A percentile compares a stretch with the other conserved stretches of the same genome.
Evolutionary conservation across 257 asterid species (phyloP).

Genomic region (Linaria vulgaris): DNA sequence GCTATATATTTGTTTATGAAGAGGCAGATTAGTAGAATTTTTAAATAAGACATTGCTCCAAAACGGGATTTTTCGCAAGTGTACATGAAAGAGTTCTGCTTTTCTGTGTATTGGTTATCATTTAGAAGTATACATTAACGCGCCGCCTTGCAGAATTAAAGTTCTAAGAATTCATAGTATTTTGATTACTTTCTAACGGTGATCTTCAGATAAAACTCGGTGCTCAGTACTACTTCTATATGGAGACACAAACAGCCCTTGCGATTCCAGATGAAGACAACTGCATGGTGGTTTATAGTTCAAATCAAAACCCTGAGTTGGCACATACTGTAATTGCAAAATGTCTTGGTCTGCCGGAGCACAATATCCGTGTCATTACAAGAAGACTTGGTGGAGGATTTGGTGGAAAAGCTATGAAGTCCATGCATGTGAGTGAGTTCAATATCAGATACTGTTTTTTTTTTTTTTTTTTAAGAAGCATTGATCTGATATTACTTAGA

Average conservation of each 20-base stretch:
- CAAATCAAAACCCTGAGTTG: conserved; percentile 56
- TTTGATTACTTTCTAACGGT: conserved; percentile 10
- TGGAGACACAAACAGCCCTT: conserved; percentile 72
- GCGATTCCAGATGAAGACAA: conserved; percentile 86
- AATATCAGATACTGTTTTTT: not conserved
- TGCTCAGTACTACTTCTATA: conserved; percentile 63
- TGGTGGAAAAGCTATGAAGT: conserved; percentile 59
- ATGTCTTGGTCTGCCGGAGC: conserved; percentile 70
- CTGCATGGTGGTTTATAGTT: conserved; percentile 70
- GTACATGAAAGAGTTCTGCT: too few relatives aligned
- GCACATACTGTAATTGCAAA: conserved; percentile 53
- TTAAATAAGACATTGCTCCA: too few relatives aligned
- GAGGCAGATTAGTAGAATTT: too few relatives aligned
- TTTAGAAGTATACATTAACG: too few relatives aligned
- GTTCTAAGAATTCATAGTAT: too few relatives aligned
- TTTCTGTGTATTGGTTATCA: too few relatives aligned
- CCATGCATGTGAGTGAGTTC: conserved; percentile 52
- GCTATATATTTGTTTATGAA: too few relatives aligned
- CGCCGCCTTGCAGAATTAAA: too few relatives aligned
- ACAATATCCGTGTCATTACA: conserved; percentile 68
- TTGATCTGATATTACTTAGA: too few relatives aligned
- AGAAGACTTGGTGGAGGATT: conserved; percentile 78
- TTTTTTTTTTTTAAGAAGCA: not conserved
- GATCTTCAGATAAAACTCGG: conserved; percentile 53
- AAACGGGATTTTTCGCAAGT: too few relatives aligned